Evolutionary conservation across 1,284 basidiomycete genomes (phyloP).

Genomic region (Entoloma clypeatum): DNA sequence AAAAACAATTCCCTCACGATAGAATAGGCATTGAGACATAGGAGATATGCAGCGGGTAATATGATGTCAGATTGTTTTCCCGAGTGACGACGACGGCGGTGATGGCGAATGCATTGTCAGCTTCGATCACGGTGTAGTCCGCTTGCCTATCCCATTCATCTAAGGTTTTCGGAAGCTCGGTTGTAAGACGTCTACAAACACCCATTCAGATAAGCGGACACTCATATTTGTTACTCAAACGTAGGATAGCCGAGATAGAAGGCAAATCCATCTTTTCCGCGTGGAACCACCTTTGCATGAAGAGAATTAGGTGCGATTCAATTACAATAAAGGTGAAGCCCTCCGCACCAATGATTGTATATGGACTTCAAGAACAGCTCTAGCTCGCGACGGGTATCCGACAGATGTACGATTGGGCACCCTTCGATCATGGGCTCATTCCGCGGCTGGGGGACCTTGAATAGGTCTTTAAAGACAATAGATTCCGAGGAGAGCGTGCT

Average conservation of each 20-base stretch:
- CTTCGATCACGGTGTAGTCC: neutral
- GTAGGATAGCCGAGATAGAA: neutral
- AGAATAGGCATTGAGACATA: neutral
- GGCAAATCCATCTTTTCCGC: too few species aligned
- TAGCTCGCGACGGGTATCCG: slow-evolving; percentile 16
- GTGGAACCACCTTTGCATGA: neutral
- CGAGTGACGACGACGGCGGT: neutral
- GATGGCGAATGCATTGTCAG: neutral
- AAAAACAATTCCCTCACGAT: neutral
- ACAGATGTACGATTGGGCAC: slow-evolving; percentile 19
- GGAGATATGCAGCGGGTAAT: neutral
- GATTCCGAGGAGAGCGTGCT: slow-evolving; percentile 19
- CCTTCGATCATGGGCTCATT: slow-evolving; percentile 16
- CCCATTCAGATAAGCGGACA: neutral
- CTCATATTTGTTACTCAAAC: neutral
- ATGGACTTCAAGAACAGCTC: slow-evolving; percentile 16
- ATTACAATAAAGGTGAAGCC: slow-evolving; percentile 1
- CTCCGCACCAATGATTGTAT: slow-evolving; percentile 17
- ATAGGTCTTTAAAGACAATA: slow-evolving; percentile 20
- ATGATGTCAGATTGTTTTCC: neutral
- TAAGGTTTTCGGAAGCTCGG: neutral
- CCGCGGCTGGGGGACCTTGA: slow-evolving; percentile 16
- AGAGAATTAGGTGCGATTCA: neutral
- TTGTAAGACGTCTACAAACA: neutral
- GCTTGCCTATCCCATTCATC: neutral